A percentile compares a stretch with the other conserved stretches of the same genome.
These are phyloP conservation scores for Tripterygium wilfordii DNA, from an alignment of 177 flowering plant genomes.

Conservation along the genomic window DNA sequence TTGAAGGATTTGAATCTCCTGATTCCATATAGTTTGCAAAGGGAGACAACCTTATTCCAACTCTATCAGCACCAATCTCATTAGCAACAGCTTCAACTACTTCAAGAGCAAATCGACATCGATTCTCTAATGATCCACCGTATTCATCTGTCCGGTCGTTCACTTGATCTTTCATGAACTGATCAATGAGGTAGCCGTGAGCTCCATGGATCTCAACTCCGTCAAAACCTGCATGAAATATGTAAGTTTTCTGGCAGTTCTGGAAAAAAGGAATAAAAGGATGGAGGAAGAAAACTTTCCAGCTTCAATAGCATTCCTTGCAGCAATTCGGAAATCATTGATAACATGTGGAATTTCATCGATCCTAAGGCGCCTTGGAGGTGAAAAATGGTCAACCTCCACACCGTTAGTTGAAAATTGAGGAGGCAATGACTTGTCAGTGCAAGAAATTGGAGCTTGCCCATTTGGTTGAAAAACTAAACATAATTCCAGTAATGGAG, in stretches of 20 bases:
- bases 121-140: conserved; percentile 24
- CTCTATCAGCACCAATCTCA: conserved; percentile 25
- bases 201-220: conserved; percentile 32
- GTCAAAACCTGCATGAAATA: conserved; percentile 19
- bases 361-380: conserved; percentile 24
- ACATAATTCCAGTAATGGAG: not conserved
- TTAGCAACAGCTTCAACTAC: conserved; percentile 19
- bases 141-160: conserved; percentile 26
- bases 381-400: conserved; percentile 13
- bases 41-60: conserved; percentile 26
- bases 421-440: conserved; percentile 23
- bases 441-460: conserved; percentile 24
- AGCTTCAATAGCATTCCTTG: conserved; percentile 22
- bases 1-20: conserved; percentile 20
- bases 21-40: conserved; percentile 14
- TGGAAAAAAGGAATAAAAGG: not conserved
- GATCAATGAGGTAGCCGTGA: conserved; percentile 24
- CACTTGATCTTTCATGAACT: conserved; percentile 24
- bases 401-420: too few relatives aligned
- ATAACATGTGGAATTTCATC: conserved; percentile 25
- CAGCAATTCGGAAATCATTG: conserved; percentile 25
- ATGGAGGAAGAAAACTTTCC: not conserved
- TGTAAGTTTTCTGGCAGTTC: not conserved
- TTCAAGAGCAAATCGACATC: conserved; percentile 23
- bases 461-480: conserved; percentile 24